Conservation (phyloP, 768 basidiomycete species). For the Tylopilus vinaceipallidus region DNA sequence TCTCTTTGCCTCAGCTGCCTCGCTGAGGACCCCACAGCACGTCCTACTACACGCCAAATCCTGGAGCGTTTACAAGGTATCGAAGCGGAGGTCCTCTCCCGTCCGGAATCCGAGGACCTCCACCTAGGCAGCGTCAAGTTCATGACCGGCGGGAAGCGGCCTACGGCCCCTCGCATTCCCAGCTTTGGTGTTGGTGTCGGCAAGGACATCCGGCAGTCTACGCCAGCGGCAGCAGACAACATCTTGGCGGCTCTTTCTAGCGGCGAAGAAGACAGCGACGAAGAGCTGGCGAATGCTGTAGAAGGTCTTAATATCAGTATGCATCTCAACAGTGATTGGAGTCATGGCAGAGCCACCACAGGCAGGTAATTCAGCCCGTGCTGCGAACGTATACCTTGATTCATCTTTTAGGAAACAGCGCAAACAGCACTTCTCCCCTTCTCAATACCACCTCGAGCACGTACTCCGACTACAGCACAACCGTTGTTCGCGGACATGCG, state of each 20-base stretch:
- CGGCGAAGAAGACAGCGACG: conserved; percentile 57
- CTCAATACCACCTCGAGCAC: conserved; percentile 43
- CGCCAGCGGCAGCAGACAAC: conserved; percentile 36
- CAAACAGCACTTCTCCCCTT: conserved; percentile 54
- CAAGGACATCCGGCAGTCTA: conserved; percentile 47
- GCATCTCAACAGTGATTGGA: conserved; percentile 48
- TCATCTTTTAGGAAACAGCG: conserved; percentile 32
- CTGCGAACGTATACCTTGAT: conserved; percentile 10
- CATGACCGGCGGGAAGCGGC: conserved; percentile 65
- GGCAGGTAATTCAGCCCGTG: conserved; percentile 17
- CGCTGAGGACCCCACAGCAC: conserved; percentile 53
- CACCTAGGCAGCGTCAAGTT: conserved; percentile 88
- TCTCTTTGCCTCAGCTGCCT: conserved; percentile 79
- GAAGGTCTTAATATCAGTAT: conserved; percentile 47
- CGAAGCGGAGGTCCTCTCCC: conserved; percentile 77
- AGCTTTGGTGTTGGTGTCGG: conserved; percentile 79
- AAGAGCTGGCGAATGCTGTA: conserved; percentile 65
- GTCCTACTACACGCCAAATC: conserved; percentile 78
- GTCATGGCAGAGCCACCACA: conserved; percentile 35
- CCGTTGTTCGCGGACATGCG: conserved; percentile 56
- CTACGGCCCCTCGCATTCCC: conserved; percentile 71
- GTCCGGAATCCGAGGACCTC: conserved; percentile 64
- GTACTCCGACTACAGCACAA: conserved; percentile 66
- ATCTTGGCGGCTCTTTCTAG: conserved; percentile 34
- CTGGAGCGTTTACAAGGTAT: conserved; percentile 77